Evolutionary conservation across 169 alveolate species (phyloP).

Genomic region (Babesia gibsoni): DNA sequence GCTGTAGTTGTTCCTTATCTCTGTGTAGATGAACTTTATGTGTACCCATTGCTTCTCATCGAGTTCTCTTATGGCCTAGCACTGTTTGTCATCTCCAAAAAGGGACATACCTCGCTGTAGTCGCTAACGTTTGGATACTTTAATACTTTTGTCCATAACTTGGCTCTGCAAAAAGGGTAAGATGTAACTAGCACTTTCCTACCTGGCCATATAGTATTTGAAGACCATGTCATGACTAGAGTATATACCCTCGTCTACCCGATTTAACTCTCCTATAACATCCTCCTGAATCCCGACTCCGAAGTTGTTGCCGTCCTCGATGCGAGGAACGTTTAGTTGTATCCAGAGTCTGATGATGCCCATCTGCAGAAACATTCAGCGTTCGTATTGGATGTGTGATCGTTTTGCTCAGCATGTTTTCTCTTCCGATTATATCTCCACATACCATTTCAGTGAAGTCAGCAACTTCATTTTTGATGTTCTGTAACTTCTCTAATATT

Average conservation of each 20-base stretch:
- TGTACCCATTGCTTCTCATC: slow-evolving; percentile 88
- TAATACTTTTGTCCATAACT: slow-evolving; percentile 82
- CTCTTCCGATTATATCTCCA: no score
- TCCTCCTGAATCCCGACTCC: slow-evolving; percentile 90
- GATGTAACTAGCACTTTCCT: neutral
- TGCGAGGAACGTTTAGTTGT: slow-evolving; percentile 85
- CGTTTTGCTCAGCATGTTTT: no score
- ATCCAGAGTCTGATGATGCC: slow-evolving; percentile 86
- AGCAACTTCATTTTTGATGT: slow-evolving; percentile 80
- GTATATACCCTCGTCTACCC: slow-evolving; percentile 87
- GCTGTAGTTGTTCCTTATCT: slow-evolving; percentile 85
- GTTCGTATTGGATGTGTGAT: no score
- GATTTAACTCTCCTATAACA: slow-evolving; percentile 84
- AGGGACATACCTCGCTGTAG: slow-evolving; percentile 72
- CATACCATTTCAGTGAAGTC: slow-evolving; percentile 80
- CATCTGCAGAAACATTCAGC: slow-evolving; percentile 64
- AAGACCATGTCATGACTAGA: slow-evolving; percentile 80
- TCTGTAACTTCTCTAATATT: slow-evolving; percentile 73
- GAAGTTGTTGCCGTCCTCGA: slow-evolving; percentile 88
- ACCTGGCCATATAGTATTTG: slow-evolving; percentile 81
- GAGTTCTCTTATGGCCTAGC: slow-evolving; percentile 79
- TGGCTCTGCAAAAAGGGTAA: slow-evolving; percentile 67
- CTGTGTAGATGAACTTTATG: slow-evolving; percentile 81
- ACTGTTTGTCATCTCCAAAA: neutral
- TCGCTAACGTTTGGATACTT: slow-evolving; percentile 83